A percentile compares a stretch with the other conserved stretches of the same genome.
phyloP scores from a whole-genome alignment of 495 filamentous ascomycete genomes.

The Annulohypoxylon bovei region DNA sequence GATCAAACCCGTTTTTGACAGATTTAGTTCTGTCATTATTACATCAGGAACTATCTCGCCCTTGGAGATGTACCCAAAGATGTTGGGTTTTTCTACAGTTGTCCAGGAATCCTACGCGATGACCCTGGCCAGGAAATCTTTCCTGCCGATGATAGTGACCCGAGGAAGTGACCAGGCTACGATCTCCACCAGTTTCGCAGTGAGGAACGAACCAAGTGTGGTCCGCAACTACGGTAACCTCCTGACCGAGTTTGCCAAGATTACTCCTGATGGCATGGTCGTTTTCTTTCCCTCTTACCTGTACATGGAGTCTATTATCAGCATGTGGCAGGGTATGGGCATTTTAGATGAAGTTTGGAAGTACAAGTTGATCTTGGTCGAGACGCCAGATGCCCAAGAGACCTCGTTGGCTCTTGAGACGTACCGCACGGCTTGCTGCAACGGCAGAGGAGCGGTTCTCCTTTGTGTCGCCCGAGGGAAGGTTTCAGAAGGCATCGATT shows the following conservation, averaged over 20 bases:
- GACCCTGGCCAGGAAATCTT: conserved; percentile 94
- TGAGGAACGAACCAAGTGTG: conserved; percentile 92
- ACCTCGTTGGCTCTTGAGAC: conserved; percentile 95
- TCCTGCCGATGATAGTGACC: conserved; percentile 97
- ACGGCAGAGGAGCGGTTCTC: conserved; percentile 91
- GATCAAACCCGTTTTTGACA: conserved; percentile 96
- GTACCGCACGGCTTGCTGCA: conserved; percentile 96
- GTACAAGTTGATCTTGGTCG: conserved; percentile 97
- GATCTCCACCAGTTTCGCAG: conserved; percentile 90
- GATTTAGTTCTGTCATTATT: conserved; percentile 97
- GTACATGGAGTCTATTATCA: conserved; percentile 99
- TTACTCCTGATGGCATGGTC: conserved; percentile 96
- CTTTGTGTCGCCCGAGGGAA: conserved; percentile 97
- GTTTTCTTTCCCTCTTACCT: conserved; percentile 99
- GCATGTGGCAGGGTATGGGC: conserved; percentile 98
- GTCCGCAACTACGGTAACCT: conserved; percentile 95
- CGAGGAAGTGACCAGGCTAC: conserved; percentile 92
- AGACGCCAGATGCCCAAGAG: conserved; percentile 97
- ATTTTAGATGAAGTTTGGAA: conserved; percentile 99
- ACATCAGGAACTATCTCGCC: conserved; percentile 98
- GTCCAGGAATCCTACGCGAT: conserved; percentile 97
- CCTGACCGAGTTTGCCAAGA: conserved; percentile 89
- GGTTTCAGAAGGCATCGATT: conserved; percentile 97
- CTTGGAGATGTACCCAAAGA: conserved; percentile 98
- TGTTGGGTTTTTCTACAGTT: conserved; percentile 91